phyloP scores from a whole-genome alignment of 2,329 filamentous ascomycete species.

The Hypomyces rosellus region DNA sequence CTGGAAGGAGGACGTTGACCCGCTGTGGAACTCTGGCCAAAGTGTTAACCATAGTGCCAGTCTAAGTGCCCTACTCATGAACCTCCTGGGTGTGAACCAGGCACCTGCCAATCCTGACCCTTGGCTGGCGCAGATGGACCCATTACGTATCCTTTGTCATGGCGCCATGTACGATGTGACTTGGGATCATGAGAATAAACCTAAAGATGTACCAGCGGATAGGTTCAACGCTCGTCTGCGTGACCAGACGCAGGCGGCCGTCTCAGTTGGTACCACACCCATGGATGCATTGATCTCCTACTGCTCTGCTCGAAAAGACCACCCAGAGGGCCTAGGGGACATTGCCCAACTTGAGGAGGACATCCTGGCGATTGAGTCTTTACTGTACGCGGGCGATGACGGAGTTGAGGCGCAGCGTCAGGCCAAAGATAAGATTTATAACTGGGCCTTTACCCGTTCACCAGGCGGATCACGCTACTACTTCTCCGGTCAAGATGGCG shows the following conservation, averaged over 20 bases:
- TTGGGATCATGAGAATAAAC: slow-evolving; percentile 26
- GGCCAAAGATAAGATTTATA: slow-evolving; percentile 25
- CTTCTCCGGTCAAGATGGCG: slow-evolving; percentile 16
- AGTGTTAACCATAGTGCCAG: slow-evolving; percentile 10
- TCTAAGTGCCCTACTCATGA: slow-evolving; percentile 19
- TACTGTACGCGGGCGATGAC: slow-evolving; percentile 26
- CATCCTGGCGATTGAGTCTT: slow-evolving; percentile 20
- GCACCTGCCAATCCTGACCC: neutral
- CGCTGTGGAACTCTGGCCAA: slow-evolving; percentile 13
- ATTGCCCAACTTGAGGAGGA: slow-evolving; percentile 20
- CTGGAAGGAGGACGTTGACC: slow-evolving; percentile 16
- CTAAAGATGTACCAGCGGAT: slow-evolving; percentile 27
- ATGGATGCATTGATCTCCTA: slow-evolving; percentile 34
- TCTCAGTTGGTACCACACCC: slow-evolving; percentile 30
- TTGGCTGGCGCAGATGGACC: slow-evolving; percentile 15
- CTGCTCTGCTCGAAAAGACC: slow-evolving; percentile 21
- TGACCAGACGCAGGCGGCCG: slow-evolving; percentile 19
- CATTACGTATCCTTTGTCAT: slow-evolving; percentile 23
- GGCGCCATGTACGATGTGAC: slow-evolving; percentile 32
- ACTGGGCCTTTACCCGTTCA: slow-evolving; percentile 21
- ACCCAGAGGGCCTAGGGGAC: slow-evolving; percentile 1
- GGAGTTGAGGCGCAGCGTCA: slow-evolving; percentile 25
- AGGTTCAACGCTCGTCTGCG: slow-evolving; percentile 14
- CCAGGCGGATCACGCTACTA: slow-evolving; percentile 22
- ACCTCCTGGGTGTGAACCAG: slow-evolving; percentile 9